Percentiles rank a stretch among this genome's conserved stretches.
These are phyloP conservation scores for Leucocoprinus birnbaumii DNA, from an alignment of 768 basidiomycete genomes.

Conservation along the genomic window DNA sequence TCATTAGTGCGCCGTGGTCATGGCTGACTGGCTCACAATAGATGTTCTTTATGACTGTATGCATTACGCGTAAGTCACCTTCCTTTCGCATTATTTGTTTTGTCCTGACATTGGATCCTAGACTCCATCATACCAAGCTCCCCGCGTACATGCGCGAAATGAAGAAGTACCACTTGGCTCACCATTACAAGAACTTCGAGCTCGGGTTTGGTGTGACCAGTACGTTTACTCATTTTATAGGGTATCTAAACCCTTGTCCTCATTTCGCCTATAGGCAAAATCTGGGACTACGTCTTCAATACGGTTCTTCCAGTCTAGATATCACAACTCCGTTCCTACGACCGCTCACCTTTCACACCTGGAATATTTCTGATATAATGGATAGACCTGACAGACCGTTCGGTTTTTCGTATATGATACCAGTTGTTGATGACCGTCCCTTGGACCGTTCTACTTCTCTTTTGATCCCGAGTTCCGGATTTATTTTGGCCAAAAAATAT, in stretches of 20 bases:
- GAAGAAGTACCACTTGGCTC: constrained; percentile 98
- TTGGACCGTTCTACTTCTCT: background rate
- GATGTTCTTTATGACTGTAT: constrained; percentile 85
- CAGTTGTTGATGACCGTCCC: background rate
- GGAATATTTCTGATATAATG: background rate
- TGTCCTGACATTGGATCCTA: constrained; percentile 20
- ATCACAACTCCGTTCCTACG: too few species aligned
- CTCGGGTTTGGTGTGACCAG: constrained; percentile 97
- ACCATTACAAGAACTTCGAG: constrained; percentile 98
- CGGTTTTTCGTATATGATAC: background rate
- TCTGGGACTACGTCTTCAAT: constrained; percentile 93
- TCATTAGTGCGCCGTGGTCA: background rate
- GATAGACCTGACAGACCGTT: background rate
- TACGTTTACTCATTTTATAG: constrained; percentile 30
- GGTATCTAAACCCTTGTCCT: background rate
- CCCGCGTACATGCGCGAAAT: constrained; percentile 85
- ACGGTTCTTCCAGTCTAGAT: constrained; percentile 65
- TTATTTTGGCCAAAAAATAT: background rate
- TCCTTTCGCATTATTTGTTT: background rate
- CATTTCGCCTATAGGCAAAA: constrained; percentile 55
- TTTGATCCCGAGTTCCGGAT: background rate
- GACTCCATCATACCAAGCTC: constrained; percentile 83
- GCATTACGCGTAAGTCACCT: constrained; percentile 80
- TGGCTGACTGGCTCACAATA: constrained; percentile 20
- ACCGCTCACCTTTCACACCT: background rate